phyloP scores from a whole-genome alignment of 352 stramenopile species.

The Globisporangium uncinulatum region DNA sequence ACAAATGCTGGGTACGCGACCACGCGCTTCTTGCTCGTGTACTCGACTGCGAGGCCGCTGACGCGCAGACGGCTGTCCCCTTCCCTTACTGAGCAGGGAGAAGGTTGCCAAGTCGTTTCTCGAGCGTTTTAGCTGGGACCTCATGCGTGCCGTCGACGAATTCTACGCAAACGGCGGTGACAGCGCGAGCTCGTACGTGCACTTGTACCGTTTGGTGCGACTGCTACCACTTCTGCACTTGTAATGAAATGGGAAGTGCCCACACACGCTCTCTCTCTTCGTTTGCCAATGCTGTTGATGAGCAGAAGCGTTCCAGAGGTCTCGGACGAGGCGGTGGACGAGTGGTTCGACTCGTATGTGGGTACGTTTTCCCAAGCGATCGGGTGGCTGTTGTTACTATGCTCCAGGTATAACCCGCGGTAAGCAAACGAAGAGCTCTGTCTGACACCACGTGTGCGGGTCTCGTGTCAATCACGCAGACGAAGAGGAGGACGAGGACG shows the following conservation, averaged over 20 bases:
- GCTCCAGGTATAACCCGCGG: no score
- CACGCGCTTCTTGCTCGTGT: not conserved
- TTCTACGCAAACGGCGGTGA: slow-evolving; percentile 69
- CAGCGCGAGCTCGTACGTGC: slow-evolving; percentile 8
- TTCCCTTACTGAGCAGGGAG: slow-evolving; percentile 27
- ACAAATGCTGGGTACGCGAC: slow-evolving; percentile 60
- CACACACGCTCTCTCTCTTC: not conserved
- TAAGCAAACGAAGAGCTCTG: not conserved
- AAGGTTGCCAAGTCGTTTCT: slow-evolving; percentile 63
- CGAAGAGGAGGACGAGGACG: slow-evolving; percentile 49
- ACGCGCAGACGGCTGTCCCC: no score
- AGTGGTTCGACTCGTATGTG: slow-evolving; percentile 68
- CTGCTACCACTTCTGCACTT: not conserved
- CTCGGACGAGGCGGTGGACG: slow-evolving; percentile 21
- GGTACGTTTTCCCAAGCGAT: slow-evolving; percentile 16
- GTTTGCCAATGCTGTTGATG: not conserved
- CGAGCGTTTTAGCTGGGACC: slow-evolving; percentile 75
- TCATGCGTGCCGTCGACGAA: slow-evolving; percentile 72
- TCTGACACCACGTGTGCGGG: not conserved
- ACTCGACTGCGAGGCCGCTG: not conserved
- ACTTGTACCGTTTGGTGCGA: slow-evolving; percentile 14
- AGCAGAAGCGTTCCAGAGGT: slow-evolving; percentile 11
- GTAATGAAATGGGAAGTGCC: not conserved
- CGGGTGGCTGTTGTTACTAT: no score
- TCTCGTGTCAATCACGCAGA: slow-evolving; percentile 12